Conservation (phyloP, 192 early-diverging fungal species). For the Umbelopsis ramanniana region DNA sequence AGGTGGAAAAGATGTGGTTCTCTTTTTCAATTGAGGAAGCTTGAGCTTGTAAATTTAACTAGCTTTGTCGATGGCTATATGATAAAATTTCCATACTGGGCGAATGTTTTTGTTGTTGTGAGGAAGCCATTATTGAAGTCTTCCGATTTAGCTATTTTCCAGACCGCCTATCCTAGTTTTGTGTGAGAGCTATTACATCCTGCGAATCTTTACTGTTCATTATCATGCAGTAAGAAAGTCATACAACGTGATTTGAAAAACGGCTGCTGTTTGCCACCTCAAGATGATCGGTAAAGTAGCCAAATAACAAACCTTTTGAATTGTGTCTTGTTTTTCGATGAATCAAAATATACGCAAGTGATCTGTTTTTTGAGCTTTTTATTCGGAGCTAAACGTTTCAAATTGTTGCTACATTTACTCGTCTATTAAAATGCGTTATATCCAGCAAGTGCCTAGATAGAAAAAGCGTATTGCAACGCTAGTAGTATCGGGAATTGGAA, state of each 20-base stretch:
- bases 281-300: not conserved
- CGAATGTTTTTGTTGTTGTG: constrained; percentile 12
- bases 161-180: no score
- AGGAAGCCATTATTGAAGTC: not conserved
- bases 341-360: no score
- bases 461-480: no score
- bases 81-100: constrained; percentile 17
- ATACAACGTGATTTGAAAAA: not conserved
- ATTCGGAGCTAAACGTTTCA: no score
- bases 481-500: no score
- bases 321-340: no score
- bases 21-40: constrained; percentile 8
- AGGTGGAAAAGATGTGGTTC: not conserved
- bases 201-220: not conserved
- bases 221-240: not conserved
- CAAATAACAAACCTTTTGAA: not conserved
- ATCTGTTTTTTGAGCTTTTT: no score
- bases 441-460: no score
- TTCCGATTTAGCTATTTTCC: not conserved
- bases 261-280: not conserved
- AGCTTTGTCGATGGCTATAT: not conserved
- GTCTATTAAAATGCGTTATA: no score
- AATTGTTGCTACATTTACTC: no score
- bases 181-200: not conserved
- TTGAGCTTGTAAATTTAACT: constrained; percentile 16